Evolutionary conservation across 2,329 filamentous ascomycete genomes (phyloP).

Genomic region (Drechslerella dactyloides): DNA sequence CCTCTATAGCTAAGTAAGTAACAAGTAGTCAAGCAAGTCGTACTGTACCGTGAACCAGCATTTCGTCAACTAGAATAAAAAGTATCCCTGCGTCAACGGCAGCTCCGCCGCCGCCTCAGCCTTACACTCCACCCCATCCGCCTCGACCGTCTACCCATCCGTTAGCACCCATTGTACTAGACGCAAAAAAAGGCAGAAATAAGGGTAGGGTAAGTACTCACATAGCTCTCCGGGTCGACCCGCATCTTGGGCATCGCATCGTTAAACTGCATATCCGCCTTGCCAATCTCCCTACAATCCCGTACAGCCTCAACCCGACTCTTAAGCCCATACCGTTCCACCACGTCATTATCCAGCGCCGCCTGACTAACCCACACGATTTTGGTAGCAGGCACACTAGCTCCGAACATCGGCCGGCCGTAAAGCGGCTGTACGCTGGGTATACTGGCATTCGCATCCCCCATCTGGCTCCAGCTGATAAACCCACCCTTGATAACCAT

Average conservation of each 20-base stretch:
- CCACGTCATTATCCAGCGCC: slow-evolving; percentile 70
- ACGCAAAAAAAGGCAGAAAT: slow-evolving; percentile 19
- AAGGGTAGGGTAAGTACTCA: slow-evolving; percentile 57
- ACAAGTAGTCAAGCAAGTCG: too few relatives aligned
- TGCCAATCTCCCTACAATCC: slow-evolving; percentile 75
- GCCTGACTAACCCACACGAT: slow-evolving; percentile 83
- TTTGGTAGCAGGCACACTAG: slow-evolving; percentile 72
- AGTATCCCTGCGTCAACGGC: slow-evolving; percentile 79
- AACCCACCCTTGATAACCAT: slow-evolving; percentile 81
- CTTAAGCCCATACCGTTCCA: slow-evolving; percentile 74
- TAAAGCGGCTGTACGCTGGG: slow-evolving; percentile 85
- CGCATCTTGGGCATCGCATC: slow-evolving; percentile 81
- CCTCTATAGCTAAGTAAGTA: too few relatives aligned
- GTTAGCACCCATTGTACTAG: slow-evolving; percentile 46
- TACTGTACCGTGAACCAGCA: too few relatives aligned
- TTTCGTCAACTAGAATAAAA: slow-evolving; percentile 78
- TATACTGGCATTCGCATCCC: slow-evolving; percentile 81
- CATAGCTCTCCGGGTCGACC: slow-evolving; percentile 89
- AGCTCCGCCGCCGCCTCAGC: slow-evolving; percentile 74
- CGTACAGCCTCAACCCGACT: slow-evolving; percentile 82
- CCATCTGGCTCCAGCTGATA: slow-evolving; percentile 83
- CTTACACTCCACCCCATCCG: slow-evolving; percentile 75
- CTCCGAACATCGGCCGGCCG: slow-evolving; percentile 82
- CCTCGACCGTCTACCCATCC: slow-evolving; percentile 70
- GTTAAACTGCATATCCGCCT: slow-evolving; percentile 91